Percentiles rank a stretch among this genome's conserved stretches.
Conservation (phyloP, 208 protist genomes). For the Trypanosoma vivax region DNA sequence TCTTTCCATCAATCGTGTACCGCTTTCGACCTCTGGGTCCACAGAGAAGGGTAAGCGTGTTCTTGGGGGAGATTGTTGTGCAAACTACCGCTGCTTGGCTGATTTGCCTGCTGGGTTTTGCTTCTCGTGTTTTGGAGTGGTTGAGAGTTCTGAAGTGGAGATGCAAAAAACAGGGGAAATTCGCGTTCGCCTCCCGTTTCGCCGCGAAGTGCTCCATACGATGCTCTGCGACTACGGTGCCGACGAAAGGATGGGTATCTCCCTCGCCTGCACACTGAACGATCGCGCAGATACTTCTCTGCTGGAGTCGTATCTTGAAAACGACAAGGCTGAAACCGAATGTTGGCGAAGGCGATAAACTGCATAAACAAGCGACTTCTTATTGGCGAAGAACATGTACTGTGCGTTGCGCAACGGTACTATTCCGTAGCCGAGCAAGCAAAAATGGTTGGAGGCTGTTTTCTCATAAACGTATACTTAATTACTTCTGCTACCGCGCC, state of each 20-base stretch:
- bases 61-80: not conserved
- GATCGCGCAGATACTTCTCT: conserved; percentile 42
- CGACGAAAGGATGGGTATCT: conserved; percentile 20
- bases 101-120: conserved; percentile 46
- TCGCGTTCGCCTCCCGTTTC: conserved; percentile 45
- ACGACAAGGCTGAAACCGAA: too few species aligned
- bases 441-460: too few species aligned
- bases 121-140: conserved; percentile 64
- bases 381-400: too few species aligned
- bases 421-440: too few species aligned
- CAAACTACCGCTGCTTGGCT: conserved; percentile 27
- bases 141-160: conserved; percentile 66
- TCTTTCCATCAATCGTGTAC: conserved; percentile 30
- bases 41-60: not conserved
- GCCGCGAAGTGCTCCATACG: conserved; percentile 22
- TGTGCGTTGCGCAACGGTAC: too few species aligned
- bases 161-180: conserved; percentile 35
- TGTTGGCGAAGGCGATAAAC: too few species aligned
- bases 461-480: too few species aligned
- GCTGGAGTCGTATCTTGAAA: conserved; percentile 16
- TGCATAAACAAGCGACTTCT: too few species aligned
- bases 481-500: not conserved
- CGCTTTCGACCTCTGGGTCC: not conserved
- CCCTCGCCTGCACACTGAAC: conserved; percentile 47
- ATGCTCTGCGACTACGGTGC: conserved; percentile 15